Conservation (phyloP, 1,139 yeast species). For the Cylindricascospora bacillispora region DNA sequence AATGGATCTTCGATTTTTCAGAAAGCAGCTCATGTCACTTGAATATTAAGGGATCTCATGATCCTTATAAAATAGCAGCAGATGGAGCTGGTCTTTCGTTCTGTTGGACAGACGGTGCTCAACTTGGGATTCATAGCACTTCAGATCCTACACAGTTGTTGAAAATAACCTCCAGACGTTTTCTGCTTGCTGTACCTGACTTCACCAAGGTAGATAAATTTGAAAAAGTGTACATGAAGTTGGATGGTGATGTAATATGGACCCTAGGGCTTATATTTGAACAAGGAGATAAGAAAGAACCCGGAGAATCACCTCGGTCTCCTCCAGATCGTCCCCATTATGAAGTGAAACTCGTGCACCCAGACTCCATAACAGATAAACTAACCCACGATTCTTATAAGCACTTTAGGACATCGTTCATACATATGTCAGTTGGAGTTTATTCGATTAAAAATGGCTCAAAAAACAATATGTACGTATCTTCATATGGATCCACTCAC, state of each 20-base stretch:
- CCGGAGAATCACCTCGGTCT: slow-evolving; percentile 22
- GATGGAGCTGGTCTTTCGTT: slow-evolving; percentile 68
- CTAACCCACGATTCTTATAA: slow-evolving; percentile 52
- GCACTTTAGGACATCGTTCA: slow-evolving; percentile 61
- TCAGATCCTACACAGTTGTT: slow-evolving; percentile 49
- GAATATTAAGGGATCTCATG: slow-evolving; percentile 41
- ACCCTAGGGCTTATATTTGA: slow-evolving; percentile 38
- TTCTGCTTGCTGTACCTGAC: slow-evolving; percentile 44
- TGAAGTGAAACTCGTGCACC: slow-evolving; percentile 48
- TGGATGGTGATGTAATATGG: slow-evolving; percentile 40
- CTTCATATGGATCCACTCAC: slow-evolving; percentile 56
- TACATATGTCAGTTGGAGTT: slow-evolving; percentile 66
- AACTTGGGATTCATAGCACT: slow-evolving; percentile 44
- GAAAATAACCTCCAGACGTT: slow-evolving; percentile 50
- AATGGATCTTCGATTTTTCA: slow-evolving; percentile 32
- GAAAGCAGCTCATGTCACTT: slow-evolving; percentile 20
- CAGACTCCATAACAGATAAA: slow-evolving; percentile 33
- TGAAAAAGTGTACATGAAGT: slow-evolving; percentile 40
- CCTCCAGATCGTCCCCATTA: slow-evolving; percentile 51
- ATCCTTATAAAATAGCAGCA: slow-evolving; percentile 60
- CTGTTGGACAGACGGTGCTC: slow-evolving; percentile 61
- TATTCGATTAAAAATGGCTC: slow-evolving; percentile 32
- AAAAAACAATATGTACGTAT: slow-evolving; percentile 54
- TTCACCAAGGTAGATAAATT: slow-evolving; percentile 20
- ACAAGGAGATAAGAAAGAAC: slow-evolving; percentile 23